Evolutionary conservation across 495 filamentous ascomycete genomes (phyloP).

Genomic region (Tuber melanosporum): DNA sequence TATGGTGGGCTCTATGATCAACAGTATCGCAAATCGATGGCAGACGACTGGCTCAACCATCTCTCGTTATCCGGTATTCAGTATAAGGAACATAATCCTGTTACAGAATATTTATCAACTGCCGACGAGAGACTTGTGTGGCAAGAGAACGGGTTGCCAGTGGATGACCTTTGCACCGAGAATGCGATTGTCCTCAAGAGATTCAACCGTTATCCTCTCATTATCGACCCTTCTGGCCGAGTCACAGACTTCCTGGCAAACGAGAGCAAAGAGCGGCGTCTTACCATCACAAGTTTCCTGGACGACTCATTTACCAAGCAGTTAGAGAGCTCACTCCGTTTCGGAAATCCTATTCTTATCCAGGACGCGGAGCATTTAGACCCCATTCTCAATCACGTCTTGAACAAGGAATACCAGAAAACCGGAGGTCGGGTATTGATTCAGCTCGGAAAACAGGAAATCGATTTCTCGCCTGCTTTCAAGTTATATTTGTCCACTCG

Average conservation of each 20-base stretch:
- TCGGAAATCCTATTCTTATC: conserved; percentile 96
- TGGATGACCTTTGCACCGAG: conserved; percentile 98
- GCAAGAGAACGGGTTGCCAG: conserved; percentile 90
- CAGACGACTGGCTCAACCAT: conserved; percentile 94
- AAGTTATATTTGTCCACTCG: conserved; percentile 90
- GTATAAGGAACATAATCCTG: conserved; percentile 87
- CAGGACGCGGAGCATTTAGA: conserved; percentile 97
- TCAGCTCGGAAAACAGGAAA: conserved; percentile 96
- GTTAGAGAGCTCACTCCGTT: conserved; percentile 88
- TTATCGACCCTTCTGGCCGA: conserved; percentile 94
- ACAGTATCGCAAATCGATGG: conserved; percentile 93
- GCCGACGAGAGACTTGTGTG: conserved; percentile 90
- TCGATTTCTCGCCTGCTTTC: conserved; percentile 97
- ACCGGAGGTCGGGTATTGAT: conserved; percentile 98
- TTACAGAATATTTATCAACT: conserved; percentile 94
- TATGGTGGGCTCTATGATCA: conserved; percentile 98
- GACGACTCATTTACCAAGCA: conserved; percentile 98
- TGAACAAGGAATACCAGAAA: conserved; percentile 99
- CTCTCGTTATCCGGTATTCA: conserved; percentile 80
- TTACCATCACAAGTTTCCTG: conserved; percentile 96
- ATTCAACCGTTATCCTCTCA: conserved; percentile 96
- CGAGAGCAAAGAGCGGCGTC: conserved; percentile 82
- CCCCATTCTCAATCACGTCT: conserved; percentile 93
- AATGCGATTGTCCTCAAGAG: conserved; percentile 95
- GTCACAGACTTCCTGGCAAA: conserved; percentile 91